Base-by-base conservation (phyloP, 1,139 yeast species). In the Taphrina flavorubra region DNA sequence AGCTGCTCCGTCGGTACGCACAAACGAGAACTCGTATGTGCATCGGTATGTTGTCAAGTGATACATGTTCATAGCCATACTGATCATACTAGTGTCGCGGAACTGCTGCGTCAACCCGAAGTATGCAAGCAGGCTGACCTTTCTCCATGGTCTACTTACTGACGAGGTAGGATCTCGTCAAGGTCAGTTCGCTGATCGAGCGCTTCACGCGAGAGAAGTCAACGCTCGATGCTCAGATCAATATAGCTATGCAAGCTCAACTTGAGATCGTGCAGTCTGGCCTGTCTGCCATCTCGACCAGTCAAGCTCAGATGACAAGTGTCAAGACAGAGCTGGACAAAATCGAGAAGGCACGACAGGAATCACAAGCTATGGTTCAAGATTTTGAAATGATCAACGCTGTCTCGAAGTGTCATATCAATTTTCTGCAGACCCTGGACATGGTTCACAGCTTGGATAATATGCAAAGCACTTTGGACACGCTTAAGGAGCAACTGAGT, bases 201-300 rank as follows among this genome's bases (percentile, higher is more conserved):
- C 90, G 87, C 73, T 82, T 90, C 69, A 74, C 79, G 56, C 85
- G 89, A 72, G 95, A 90, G 75, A 89, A 88, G 76, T 83, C 88
- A 0, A 83, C 89, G 0, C 79, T 89, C n/a, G 96, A 90, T 73
- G 81, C 85, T 69, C 89, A 89, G 75, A 81, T 90, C 70, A 85
- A 85, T 73, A 81, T 87, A 51, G 87, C 87, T 55, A 86, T 90
- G 2, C 85, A 85, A 74, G 78, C 81, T 3, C 92, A 87, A 74
- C 83, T 86, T 69, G 85, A 85, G 67, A 79, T 84, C 8, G 82
- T 87, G 7, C 78, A 82, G 73, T 70, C 75, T 44, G 81, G 81
- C 0, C 70, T 77, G 56, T 71, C 74, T 40, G 73, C 76, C n/a
- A 72, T 80, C 70, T 72, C 73, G 10, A 74, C 73, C 6, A 77